Conservation (phyloP, 208 protist species). For the Wallacemonas sp. region DNA sequence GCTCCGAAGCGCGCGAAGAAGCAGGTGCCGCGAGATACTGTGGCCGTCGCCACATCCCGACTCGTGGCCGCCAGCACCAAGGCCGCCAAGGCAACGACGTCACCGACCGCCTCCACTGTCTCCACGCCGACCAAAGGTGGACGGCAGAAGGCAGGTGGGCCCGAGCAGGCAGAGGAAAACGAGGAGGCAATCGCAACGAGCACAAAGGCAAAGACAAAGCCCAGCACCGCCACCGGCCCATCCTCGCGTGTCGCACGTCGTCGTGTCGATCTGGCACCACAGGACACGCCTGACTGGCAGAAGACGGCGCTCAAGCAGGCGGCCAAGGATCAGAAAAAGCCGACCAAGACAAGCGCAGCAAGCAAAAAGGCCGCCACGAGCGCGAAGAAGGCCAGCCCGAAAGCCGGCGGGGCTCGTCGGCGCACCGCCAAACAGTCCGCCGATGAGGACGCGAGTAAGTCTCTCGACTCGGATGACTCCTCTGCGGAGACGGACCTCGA, state of each 20-base stretch:
- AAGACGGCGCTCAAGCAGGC: constrained; percentile 28
- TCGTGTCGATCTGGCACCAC: constrained; percentile 23
- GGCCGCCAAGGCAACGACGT: neutral
- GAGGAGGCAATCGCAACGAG: neutral
- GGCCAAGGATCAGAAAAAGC: constrained; percentile 18
- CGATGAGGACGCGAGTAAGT: neutral
- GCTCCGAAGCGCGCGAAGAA: constrained; percentile 12
- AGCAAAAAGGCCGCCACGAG: neutral
- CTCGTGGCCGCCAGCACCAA: neutral
- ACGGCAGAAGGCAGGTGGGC: neutral
- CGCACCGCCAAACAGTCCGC: no score
- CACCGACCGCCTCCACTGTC: neutral
- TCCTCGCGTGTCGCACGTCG: constrained; percentile 34
- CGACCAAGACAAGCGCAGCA: neutral
- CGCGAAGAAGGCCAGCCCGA: neutral
- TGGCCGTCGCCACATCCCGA: constrained; percentile 10
- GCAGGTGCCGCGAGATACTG: neutral
- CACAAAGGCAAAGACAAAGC: neutral
- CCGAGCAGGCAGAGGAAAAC: neutral
- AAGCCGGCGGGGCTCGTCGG: constrained; percentile 5
- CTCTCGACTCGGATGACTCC: neutral
- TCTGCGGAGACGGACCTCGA: neutral
- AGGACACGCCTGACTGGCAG: constrained; percentile 35
- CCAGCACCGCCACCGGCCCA: no score
- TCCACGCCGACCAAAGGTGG: neutral